Evolutionary conservation across 1,284 basidiomycete species (phyloP).

Genomic region (Cryptococcus floricola): DNA sequence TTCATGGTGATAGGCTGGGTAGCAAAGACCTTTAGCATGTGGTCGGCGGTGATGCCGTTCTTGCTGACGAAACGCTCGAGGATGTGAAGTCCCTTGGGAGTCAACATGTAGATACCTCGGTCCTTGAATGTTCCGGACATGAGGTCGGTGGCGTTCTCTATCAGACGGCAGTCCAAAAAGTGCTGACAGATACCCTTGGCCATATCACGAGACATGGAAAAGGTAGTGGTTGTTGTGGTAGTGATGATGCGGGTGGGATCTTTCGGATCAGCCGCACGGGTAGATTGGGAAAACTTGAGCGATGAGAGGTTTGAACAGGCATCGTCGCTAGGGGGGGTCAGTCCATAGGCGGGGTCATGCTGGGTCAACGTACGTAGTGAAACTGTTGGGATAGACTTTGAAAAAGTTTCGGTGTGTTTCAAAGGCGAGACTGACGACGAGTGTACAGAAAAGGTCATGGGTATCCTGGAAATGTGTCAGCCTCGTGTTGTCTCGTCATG

Average conservation of each 20-base stretch:
- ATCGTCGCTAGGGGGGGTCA: slow-evolving; percentile 67
- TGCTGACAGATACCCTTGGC: slow-evolving; percentile 99
- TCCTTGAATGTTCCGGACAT: slow-evolving; percentile 90
- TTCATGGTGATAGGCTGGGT: slow-evolving; percentile 97
- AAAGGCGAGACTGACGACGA: slow-evolving; percentile 89
- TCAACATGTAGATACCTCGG: slow-evolving; percentile 90
- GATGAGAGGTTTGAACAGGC: slow-evolving; percentile 89
- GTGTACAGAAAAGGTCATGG: slow-evolving; percentile 94
- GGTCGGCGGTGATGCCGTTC: slow-evolving; percentile 91
- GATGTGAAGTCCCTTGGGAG: slow-evolving; percentile 96
- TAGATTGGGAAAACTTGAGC: slow-evolving; percentile 98
- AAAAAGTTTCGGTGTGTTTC: slow-evolving; percentile 91
- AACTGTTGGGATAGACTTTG: slow-evolving; percentile 88
- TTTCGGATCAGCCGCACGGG: slow-evolving; percentile 93
- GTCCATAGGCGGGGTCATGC: neutral
- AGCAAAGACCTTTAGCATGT: slow-evolving; percentile 83
- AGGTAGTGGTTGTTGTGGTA: slow-evolving; percentile 98
- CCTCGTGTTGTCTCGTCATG: neutral
- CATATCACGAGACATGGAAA: slow-evolving; percentile 99
- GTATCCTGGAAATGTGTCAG: slow-evolving; percentile 66
- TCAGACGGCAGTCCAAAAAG: slow-evolving; percentile 96
- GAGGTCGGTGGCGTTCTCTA: slow-evolving; percentile 92
- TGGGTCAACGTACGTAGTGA: slow-evolving; percentile 74
- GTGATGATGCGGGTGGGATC: slow-evolving; percentile 96
- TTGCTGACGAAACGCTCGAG: slow-evolving; percentile 98